Evolutionary conservation across 2,329 filamentous ascomycete genomes (phyloP).

Genomic region (Colletotrichum chrysophilum): DNA sequence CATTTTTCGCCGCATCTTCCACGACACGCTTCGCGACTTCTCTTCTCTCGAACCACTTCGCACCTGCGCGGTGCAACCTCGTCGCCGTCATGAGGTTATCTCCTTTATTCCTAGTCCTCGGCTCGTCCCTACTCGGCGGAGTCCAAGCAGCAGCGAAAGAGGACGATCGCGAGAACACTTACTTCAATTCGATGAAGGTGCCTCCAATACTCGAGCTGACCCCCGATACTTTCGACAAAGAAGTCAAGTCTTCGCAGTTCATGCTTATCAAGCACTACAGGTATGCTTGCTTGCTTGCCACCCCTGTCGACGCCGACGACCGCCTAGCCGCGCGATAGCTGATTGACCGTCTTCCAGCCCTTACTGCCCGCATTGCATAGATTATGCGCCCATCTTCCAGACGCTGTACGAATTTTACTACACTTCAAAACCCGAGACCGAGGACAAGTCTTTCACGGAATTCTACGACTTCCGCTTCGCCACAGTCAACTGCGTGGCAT

Average conservation of each 20-base stretch:
- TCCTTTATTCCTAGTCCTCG: conserved; percentile 51
- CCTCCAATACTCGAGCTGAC: conserved; percentile 69
- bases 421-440: conserved; percentile 75
- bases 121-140: conserved; percentile 45
- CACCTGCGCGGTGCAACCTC: conserved; percentile 14
- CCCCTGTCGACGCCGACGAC: not conserved
- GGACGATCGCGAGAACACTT: conserved; percentile 48
- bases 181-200: conserved; percentile 71
- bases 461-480: conserved; percentile 93
- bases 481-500: conserved; percentile 83
- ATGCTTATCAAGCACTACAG: conserved; percentile 71
- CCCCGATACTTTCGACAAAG: conserved; percentile 60
- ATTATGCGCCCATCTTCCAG: conserved; percentile 85
- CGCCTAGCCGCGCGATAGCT: not conserved
- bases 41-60: not conserved
- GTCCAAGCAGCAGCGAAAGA: conserved; percentile 44
- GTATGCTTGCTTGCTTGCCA: conserved; percentile 42
- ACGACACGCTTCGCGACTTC: not conserved
- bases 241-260: conserved; percentile 58
- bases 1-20: not conserved
- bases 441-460: conserved; percentile 69
- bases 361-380: conserved; percentile 74
- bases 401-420: conserved; percentile 95
- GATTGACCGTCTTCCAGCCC: conserved; percentile 44
- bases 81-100: conserved; percentile 48